phyloP scores from a whole-genome alignment of 106 monocot species.

The Acorus gramineus region DNA sequence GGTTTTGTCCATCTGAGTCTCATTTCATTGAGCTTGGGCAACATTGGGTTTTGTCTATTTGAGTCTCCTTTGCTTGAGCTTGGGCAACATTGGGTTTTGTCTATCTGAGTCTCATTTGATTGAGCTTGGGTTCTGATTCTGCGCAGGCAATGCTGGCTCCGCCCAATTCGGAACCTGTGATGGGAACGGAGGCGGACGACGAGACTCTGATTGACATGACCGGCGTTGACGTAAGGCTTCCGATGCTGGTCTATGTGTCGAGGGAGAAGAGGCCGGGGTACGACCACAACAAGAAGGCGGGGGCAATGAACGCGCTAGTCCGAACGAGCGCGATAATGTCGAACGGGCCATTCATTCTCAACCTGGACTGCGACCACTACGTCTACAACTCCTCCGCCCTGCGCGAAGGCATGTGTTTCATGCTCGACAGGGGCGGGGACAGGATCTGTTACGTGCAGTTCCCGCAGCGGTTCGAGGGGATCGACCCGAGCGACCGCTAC shows the following conservation, averaged over 20 bases:
- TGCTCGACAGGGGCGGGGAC: constrained; percentile 94
- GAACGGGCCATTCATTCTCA: constrained; percentile 90
- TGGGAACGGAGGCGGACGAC: constrained; percentile 25
- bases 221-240: constrained; percentile 57
- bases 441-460: constrained; percentile 90
- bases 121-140: not conserved
- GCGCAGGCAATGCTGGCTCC: constrained; percentile 86
- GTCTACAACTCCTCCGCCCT: constrained; percentile 71
- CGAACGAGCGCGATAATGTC: constrained; percentile 93
- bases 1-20: too few relatives aligned
- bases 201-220: constrained; percentile 34
- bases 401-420: constrained; percentile 96
- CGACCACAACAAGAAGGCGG: constrained; percentile 99
- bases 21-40: not conserved
- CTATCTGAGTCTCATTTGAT: not conserved
- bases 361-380: constrained; percentile 96
- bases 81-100: not conserved
- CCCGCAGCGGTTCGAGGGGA: constrained; percentile 91
- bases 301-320: constrained; percentile 93
- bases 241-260: constrained; percentile 97
- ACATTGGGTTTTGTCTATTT: too few relatives aligned
- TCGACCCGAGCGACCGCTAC: constrained; percentile 84
- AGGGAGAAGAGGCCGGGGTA: constrained; percentile 88
- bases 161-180: constrained; percentile 57
- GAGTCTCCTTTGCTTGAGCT: not conserved